Conservation (phyloP, 2,329 filamentous ascomycete species). For the Cladosporium sp. region DNA sequence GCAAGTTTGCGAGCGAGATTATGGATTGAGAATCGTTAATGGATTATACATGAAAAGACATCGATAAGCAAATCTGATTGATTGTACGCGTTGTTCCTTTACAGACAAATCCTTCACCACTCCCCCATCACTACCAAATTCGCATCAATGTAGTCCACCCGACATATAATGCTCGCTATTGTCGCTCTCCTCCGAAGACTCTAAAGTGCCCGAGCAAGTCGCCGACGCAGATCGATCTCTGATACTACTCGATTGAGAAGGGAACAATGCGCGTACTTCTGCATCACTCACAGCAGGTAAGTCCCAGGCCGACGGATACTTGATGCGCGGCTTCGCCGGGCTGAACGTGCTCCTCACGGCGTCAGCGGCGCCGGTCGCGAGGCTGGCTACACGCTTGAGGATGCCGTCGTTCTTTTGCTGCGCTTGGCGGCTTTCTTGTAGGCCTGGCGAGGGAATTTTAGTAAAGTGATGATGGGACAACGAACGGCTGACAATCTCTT, state of each 20-base stretch:
- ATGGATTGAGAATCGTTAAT: slow-evolving; percentile 26
- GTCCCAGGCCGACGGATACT: slow-evolving; percentile 6
- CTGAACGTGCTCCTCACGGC: slow-evolving; percentile 5
- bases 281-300: not conserved
- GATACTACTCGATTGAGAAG: not conserved
- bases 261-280: not conserved
- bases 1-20: slow-evolving; percentile 65
- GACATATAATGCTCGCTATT: not conserved
- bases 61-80: not conserved
- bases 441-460: not conserved
- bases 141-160: not conserved
- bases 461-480: not conserved
- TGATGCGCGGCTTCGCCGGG: not conserved
- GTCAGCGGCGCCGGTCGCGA: not conserved
- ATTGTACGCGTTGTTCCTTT: not conserved
- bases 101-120: not conserved
- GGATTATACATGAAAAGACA: not conserved
- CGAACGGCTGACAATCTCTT: slow-evolving; percentile 7
- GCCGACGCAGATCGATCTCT: not conserved
- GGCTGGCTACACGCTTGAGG: not conserved
- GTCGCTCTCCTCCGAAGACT: not conserved
- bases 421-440: not conserved
- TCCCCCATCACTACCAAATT: not conserved
- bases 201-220: not conserved
- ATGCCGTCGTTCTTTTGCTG: not conserved